phyloP scores from a whole-genome alignment of 1,139 yeast genomes.

The Pichia norvegensis region DNA sequence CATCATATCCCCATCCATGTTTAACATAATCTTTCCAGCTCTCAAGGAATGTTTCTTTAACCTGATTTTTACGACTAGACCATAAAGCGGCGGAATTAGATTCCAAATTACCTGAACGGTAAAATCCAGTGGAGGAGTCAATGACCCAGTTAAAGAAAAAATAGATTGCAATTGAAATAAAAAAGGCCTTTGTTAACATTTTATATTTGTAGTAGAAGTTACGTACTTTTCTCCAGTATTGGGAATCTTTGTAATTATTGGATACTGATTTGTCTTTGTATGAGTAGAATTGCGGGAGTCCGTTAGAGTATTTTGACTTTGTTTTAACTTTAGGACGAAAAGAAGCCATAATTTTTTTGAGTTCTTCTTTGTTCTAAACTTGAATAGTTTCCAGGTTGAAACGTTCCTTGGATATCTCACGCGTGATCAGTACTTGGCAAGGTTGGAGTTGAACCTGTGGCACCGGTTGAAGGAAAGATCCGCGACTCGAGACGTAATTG shows the following conservation, averaged over 20 bases:
- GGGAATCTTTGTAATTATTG: conserved; percentile 7
- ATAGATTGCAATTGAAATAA: conserved; percentile 2
- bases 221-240: conserved; percentile 1
- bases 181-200: conserved; percentile 3
- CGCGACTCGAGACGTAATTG: too few relatives aligned
- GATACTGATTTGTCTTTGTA: conserved; percentile 12
- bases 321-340: conserved; percentile 10
- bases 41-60: conserved; percentile 56
- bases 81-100: conserved; percentile 19
- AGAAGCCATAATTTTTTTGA: conserved; percentile 6
- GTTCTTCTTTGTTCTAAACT: neutral
- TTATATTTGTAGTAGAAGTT: conserved; percentile 9
- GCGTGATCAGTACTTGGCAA: too few relatives aligned
- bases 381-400: neutral
- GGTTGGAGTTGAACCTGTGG: too few relatives aligned
- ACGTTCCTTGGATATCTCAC: neutral
- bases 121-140: neutral
- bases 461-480: too few relatives aligned
- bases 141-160: conserved; percentile 7
- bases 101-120: neutral
- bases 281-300: conserved; percentile 14
- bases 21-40: conserved; percentile 75
- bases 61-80: conserved; percentile 46
- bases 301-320: conserved; percentile 11
- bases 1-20: conserved; percentile 80